Evolutionary conservation across 495 filamentous ascomycete genomes (phyloP), one percentile per base, ranked within the genome.

Genomic region (Aspergillus haitiensis): DNA sequence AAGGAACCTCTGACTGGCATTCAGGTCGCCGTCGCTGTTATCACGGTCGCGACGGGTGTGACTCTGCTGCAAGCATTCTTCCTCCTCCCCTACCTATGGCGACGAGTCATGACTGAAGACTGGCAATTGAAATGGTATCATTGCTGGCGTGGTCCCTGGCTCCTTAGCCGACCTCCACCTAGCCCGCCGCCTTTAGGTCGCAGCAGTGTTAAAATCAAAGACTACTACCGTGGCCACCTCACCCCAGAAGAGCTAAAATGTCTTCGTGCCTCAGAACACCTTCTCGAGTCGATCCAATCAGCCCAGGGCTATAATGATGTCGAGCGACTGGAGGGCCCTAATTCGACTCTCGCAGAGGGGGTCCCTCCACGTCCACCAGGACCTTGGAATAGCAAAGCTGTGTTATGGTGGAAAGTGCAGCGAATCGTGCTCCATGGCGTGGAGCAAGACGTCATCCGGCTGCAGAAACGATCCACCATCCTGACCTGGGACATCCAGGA

Each of bases 51-150:
- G 10, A 50, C 56, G 6, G 56, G 56, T 12, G 9, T 42, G 21
- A 58, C 56, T 21, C 33, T 58, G 18, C 56, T 58, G 35, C 35
- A 58, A 35, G 50, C 50, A 34, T 15, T 58, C 35, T 58, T 58
- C 56, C 46, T 58, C 35, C 56, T 58, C 12, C 56, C 56, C 16
- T 58, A 52, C 12, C 56, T 58, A 21, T 58, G 56, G 56, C 56
- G 56, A 34, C 56, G 56, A 2, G 56, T 58, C 12, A 58, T 58
- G 56, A 52, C 31, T 21, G 56, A 58, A 58, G 56, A 58, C 47
- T 58, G 56, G 56, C 46, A 51, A 31, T 8, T 58, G 13, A 51
- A 51, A 42, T 58, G 56, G 56, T 40, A 58, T 21, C 12, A 58
- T 12, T 37, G 35, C 35, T 58, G 56, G 56, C 56, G 56, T 7